Percentiles rank a stretch among this genome's conserved stretches.
Conservation (phyloP, 805 yeast species). For the Wickerhamiella dianesei region DNA sequence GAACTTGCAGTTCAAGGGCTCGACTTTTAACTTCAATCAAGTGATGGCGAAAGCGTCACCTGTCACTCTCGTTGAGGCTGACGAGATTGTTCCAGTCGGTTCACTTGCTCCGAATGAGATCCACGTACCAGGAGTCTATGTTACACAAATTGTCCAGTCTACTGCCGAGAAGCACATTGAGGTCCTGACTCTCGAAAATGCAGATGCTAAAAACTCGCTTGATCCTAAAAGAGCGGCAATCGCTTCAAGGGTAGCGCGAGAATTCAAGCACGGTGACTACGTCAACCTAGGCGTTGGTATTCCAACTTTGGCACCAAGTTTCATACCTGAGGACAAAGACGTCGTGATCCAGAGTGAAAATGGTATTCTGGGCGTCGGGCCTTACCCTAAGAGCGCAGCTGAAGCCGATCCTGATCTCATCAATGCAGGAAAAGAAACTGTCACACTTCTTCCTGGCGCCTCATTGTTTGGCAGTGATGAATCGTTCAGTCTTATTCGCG, state of each 20-base stretch:
- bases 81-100: slow-evolving; percentile 36
- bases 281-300: slow-evolving; percentile 40
- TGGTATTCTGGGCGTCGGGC: slow-evolving; percentile 38
- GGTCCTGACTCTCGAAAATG: slow-evolving; percentile 10
- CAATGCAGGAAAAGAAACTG: slow-evolving; percentile 41
- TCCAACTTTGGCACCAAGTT: slow-evolving; percentile 37
- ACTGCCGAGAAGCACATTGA: slow-evolving; percentile 34
- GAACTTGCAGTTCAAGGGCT: slow-evolving; percentile 35
- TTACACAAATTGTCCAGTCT: slow-evolving; percentile 30
- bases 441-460: slow-evolving; percentile 35
- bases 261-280: slow-evolving; percentile 31
- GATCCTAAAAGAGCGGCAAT: slow-evolving; percentile 24
- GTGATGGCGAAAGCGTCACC: slow-evolving; percentile 35
- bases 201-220: background rate
- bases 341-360: slow-evolving; percentile 37
- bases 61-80: slow-evolving; percentile 38
- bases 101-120: slow-evolving; percentile 33
- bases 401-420: slow-evolving; percentile 36
- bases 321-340: slow-evolving; percentile 26
- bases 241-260: slow-evolving; percentile 34
- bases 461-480: slow-evolving; percentile 38
- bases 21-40: slow-evolving; percentile 35
- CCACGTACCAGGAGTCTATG: slow-evolving; percentile 36
- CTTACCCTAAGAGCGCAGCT: slow-evolving; percentile 30
- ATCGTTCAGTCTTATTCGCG: slow-evolving; percentile 38